Evolutionary conservation across 352 stramenopile species (phyloP), one percentile per base, ranked within the genome.

Genomic region (Phytophthora hybrid): DNA sequence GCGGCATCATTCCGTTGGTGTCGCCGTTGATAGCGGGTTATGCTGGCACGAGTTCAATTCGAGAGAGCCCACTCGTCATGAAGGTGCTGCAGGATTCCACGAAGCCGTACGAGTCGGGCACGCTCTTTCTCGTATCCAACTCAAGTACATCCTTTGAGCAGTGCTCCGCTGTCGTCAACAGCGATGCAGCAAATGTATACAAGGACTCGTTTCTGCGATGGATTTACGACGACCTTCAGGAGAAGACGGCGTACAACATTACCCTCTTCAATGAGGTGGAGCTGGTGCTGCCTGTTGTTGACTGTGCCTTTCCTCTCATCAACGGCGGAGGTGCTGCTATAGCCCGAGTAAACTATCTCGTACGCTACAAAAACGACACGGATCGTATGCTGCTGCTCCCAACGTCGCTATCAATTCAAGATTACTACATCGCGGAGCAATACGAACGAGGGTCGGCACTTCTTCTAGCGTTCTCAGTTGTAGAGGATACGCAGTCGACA

Each of bases 161-260:
- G 7, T 81, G 75, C 26, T 51, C 51, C 0, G 37, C 29, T 9
- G 54, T 66, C 2, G 7, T 26, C 3, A n/a, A 39, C 13, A 26
- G 34, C 37, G 71, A 77, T 7, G 53, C 52, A 58, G 63, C 23
- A 4, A 44, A 72, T 4, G 65, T 87, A 34, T 89, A 89, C 66
- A 71, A 23, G 10, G 57, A 72, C n/a, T 56, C 37, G 5, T 81
- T 69, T 6, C 59, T 86, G 23, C 74, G 79, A 26, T 74, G 64
- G 47, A 73, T 82, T 14, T 83, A 73, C 47, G 46, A 58, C 0
- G 60, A 71, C 11, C 32, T 88, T 21, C 62, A 79, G 37, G 69
- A 68, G 13, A 72, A 81, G 32, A 70, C 75, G 31, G 64, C 71
- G 2, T 88, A 84, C 66, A 82, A 84, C 31, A 65, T 85, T 37